Conservation (phyloP, 352 stramenopile genomes). For the Blastocystis sp. region DNA sequence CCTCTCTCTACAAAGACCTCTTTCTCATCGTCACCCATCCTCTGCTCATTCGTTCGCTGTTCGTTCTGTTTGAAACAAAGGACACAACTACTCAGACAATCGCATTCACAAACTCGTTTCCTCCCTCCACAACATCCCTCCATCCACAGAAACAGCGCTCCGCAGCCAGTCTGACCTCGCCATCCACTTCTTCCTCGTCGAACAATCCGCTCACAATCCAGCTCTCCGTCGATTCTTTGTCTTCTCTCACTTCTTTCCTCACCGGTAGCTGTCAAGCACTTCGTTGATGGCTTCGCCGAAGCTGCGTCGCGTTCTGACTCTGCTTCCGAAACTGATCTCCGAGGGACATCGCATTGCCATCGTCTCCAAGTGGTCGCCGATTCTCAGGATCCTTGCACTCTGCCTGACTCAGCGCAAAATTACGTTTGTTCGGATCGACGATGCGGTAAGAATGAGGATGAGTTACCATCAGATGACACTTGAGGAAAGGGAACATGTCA, state of each 20-base stretch:
- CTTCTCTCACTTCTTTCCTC: neutral
- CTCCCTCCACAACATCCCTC: too few relatives aligned
- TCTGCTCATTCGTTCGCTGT: neutral
- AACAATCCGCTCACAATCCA: neutral
- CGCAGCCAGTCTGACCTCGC: neutral
- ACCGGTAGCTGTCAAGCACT: neutral
- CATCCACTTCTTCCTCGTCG: neutral
- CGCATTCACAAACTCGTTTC: too few relatives aligned
- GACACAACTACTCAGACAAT: neutral
- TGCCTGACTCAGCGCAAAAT: neutral
- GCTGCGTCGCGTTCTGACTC: neutral
- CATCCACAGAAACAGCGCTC: neutral
- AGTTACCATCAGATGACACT: too few relatives aligned
- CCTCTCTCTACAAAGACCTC: conserved; percentile 1
- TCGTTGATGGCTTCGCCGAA: neutral
- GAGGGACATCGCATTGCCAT: neutral
- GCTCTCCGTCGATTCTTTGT: neutral
- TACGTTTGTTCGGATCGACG: conserved; percentile 10
- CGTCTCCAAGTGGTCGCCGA: conserved; percentile 19
- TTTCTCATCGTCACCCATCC: conserved; percentile 17
- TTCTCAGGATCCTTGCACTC: conserved; percentile 20
- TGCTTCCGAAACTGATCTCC: neutral
- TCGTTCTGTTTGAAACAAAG: neutral
- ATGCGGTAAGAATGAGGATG: too few relatives aligned
- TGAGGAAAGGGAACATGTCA: too few relatives aligned